Conservation (phyloP, 768 basidiomycete species). For the Daedaleopsis nitida region DNA sequence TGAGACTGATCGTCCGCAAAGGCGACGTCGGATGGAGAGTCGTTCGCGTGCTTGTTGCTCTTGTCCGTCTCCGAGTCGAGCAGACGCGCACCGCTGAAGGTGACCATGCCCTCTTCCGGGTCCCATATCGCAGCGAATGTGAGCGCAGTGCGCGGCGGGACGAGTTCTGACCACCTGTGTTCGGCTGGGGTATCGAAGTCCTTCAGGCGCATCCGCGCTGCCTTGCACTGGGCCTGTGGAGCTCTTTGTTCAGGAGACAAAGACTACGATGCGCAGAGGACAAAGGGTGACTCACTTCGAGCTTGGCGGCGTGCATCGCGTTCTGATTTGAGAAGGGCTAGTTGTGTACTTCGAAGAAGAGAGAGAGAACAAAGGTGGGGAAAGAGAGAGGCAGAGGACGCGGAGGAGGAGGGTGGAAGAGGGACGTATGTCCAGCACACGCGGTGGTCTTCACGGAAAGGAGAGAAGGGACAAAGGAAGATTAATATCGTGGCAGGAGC, state of each 20-base stretch:
- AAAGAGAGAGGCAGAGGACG: conserved; percentile 5
- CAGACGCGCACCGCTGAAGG: conserved; percentile 55
- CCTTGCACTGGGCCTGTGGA: background rate
- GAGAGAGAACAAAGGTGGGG: conserved; percentile 2
- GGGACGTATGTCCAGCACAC: conserved; percentile 27
- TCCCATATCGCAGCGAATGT: conserved; percentile 66
- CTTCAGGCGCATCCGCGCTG: conserved; percentile 8
- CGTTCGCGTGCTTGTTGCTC: conserved; percentile 4
- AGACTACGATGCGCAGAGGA: background rate
- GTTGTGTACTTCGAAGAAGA: background rate
- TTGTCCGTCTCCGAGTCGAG: conserved; percentile 31
- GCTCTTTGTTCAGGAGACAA: background rate
- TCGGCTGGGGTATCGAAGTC: conserved; percentile 16
- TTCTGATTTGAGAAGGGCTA: background rate
- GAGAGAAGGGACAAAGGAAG: conserved; percentile 13
- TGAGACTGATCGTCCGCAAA: conserved; percentile 28
- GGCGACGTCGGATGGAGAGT: conserved; percentile 26
- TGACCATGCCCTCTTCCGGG: conserved; percentile 55
- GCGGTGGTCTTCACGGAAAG: conserved; percentile 20
- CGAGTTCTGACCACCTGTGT: conserved; percentile 56
- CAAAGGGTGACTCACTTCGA: conserved; percentile 4
- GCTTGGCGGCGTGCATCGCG: conserved; percentile 3
- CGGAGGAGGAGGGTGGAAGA: conserved; percentile 1
- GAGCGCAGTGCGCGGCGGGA: conserved; percentile 56
- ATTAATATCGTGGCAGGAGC: conserved; percentile 15